Evolutionary conservation across 2,329 filamentous ascomycete species (phyloP).

Genomic region (Didymella sp.): DNA sequence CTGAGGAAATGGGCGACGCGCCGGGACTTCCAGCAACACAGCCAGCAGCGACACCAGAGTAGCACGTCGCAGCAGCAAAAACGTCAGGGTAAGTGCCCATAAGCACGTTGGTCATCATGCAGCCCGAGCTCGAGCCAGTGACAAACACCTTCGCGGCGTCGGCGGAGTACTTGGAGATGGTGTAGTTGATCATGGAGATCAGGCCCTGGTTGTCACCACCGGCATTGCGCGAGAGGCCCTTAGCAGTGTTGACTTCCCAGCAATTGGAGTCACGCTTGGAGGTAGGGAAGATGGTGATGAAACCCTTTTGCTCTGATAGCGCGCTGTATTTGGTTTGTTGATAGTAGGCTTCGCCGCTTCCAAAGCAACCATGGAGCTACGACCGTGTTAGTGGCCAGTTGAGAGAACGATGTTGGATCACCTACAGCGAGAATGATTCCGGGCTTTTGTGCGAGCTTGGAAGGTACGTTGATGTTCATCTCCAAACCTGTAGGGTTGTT

Average conservation of each 20-base stretch:
- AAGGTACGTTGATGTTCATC: conserved; percentile 61
- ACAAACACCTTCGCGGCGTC: conserved; percentile 58
- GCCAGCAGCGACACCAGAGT: conserved; percentile 39
- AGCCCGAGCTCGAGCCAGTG: conserved; percentile 36
- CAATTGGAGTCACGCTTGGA: conserved; percentile 59
- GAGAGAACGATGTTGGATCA: conserved; percentile 18
- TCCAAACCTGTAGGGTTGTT: conserved; percentile 54
- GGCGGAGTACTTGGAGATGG: conserved; percentile 59
- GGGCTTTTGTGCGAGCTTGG: conserved; percentile 54
- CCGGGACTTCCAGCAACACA: conserved; percentile 53
- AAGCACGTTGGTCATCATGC: conserved; percentile 46
- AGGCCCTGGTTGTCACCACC: conserved; percentile 64
- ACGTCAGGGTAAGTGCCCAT: conserved; percentile 40
- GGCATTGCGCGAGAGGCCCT: conserved; percentile 62
- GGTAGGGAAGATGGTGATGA: conserved; percentile 65
- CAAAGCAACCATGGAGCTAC: conserved; percentile 40
- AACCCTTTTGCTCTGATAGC: conserved; percentile 62
- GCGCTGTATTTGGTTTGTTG: conserved; percentile 32
- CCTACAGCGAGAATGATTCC: conserved; percentile 63
- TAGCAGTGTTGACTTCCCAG: conserved; percentile 65
- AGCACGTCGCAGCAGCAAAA: conserved; percentile 35
- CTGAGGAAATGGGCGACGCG: conserved; percentile 24
- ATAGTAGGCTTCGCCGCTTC: conserved; percentile 48
- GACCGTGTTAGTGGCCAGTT: background rate
- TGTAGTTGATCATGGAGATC: conserved; percentile 65